Base-by-base conservation (phyloP, 164 flowering plant genomes). In the Magnolia kwangsiensis region DNA sequence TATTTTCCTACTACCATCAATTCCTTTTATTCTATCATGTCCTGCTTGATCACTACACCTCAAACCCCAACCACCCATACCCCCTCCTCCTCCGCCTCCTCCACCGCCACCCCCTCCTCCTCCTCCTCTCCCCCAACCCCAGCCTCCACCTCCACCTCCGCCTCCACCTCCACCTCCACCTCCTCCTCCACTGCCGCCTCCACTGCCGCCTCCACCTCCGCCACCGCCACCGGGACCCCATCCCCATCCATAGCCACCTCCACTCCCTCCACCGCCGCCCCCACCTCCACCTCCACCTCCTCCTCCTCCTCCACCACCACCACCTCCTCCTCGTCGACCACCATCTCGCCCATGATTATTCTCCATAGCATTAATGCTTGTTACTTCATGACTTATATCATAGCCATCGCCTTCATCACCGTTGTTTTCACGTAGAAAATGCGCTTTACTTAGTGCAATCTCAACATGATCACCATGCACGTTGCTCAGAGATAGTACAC, bases 201-300 rank as follows among this genome's bases (percentile, higher is more conserved):
- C 24, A 0, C 68, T 68, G 4, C 49, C 49, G 1, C 75, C 67
- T 13, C 67, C 67, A 0, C 67, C 50, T 0, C 31, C 69, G 0
- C 69, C 51, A 5, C 58, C 68, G 8, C 69, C 55, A 2, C 69
- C 67, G 16, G 68, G 68, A 10, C 76, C 67, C 11, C 69, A 49
- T n/a, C 69, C 50, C 37, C 76, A 67, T 45, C 69, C 50, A 24
- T n/a, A 31, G 4, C 67, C 65, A 16, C 75, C 64, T 5, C 74
- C 75, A 3, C 75, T 7, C 5, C 75, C 75, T 59, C 66, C 76
- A 16, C 76, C 75, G 7, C 76, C 76, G 14, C 55, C 50, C 7
- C 55, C 55, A 16, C 76, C 67, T 11, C 23, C 16, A 4, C 55
- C 67, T 2, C 69, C 68, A 2, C 68, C 67, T 7, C 68, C 68